phyloP scores from a whole-genome alignment of 1,284 basidiomycete species.

The Boletus smithii region DNA sequence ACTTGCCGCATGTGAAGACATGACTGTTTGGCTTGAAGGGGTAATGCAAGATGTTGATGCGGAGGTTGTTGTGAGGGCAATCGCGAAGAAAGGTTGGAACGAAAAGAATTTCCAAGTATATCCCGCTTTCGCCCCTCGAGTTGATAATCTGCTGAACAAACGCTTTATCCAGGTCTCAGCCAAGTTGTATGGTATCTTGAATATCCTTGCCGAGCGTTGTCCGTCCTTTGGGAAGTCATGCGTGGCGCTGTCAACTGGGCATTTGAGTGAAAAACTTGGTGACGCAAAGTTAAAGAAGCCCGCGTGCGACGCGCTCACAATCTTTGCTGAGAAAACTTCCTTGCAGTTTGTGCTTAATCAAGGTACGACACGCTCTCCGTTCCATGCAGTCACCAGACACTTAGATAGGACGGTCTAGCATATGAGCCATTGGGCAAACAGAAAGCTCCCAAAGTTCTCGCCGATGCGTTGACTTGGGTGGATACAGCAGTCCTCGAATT shows the following conservation, averaged over 20 bases:
- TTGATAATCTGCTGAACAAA: conserved; percentile 10
- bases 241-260: conserved; percentile 79
- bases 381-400: conserved; percentile 11
- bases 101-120: conserved; percentile 97
- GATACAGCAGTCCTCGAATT: conserved; percentile 90
- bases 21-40: conserved; percentile 80
- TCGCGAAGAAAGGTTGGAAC: conserved; percentile 92
- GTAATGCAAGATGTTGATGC: conserved; percentile 72
- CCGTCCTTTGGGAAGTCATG: conserved; percentile 86
- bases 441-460: conserved; percentile 96
- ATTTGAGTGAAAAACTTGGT: conserved; percentile 92
- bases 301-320: conserved; percentile 82
- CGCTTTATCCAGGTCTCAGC: conserved; percentile 66
- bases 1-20: conserved; percentile 82
- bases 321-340: conserved; percentile 91
- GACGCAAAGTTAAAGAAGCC: conserved; percentile 97
- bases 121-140: conserved; percentile 19
- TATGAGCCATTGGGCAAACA: conserved; percentile 91
- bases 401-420: conserved; percentile 44
- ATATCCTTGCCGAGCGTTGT: conserved; percentile 71
- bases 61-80: conserved; percentile 86
- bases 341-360: conserved; percentile 93
- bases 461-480: conserved; percentile 90
- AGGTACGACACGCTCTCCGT: conserved; percentile 48
- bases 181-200: conserved; percentile 80